Evolutionary conservation across 805 yeast species (phyloP).

Genomic region (Cyberlindnera japonica): DNA sequence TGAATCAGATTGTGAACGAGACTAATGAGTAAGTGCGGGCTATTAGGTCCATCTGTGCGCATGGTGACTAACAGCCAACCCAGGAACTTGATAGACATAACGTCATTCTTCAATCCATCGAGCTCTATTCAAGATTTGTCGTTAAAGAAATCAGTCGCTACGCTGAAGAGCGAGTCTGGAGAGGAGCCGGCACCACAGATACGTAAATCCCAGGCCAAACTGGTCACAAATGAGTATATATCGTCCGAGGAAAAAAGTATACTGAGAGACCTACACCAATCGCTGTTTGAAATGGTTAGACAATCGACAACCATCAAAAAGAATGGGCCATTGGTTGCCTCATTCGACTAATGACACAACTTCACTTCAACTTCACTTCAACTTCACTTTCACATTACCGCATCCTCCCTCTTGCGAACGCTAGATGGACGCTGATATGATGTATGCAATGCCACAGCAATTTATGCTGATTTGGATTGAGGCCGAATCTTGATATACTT

Average conservation of each 20-base stretch:
- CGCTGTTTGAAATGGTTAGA: slow-evolving; percentile 13
- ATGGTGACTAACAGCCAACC: not conserved
- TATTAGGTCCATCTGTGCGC: not conserved
- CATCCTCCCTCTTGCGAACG: no score
- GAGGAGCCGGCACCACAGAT: slow-evolving; percentile 2
- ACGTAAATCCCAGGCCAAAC: slow-evolving; percentile 10
- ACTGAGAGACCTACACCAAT: slow-evolving; percentile 14
- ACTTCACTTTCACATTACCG: no score
- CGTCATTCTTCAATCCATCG: slow-evolving; percentile 22
- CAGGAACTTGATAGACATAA: slow-evolving; percentile 23
- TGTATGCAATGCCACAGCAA: no score
- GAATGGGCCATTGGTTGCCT: slow-evolving; percentile 22
- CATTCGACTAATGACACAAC: slow-evolving; percentile 16
- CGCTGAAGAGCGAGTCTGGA: slow-evolving; percentile 7
- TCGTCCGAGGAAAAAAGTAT: slow-evolving; percentile 16
- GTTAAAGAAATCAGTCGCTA: slow-evolving; percentile 16
- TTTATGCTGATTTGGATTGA: no score
- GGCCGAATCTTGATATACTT: no score
- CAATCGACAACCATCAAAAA: slow-evolving; percentile 13
- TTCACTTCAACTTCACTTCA: no score
- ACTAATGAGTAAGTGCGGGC: slow-evolving; percentile 25
- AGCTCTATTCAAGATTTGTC: slow-evolving; percentile 13
- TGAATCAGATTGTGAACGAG: slow-evolving; percentile 44
- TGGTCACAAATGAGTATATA: slow-evolving; percentile 11
- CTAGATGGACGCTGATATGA: no score